Base-by-base conservation (phyloP, 2,329 filamentous ascomycete species). In the Anthostomella pinea region DNA sequence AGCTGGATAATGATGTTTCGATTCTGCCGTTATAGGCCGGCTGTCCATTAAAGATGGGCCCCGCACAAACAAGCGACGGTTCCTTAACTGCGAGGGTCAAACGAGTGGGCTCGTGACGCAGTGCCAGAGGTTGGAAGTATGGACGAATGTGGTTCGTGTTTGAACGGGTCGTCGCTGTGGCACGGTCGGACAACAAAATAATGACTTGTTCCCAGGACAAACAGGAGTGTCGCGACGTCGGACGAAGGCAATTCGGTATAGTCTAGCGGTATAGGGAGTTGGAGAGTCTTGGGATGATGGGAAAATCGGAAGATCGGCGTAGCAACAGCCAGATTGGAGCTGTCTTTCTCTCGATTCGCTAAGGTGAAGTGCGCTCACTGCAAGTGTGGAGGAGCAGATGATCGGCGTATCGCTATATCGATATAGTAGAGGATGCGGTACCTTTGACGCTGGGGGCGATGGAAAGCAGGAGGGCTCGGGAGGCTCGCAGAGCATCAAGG, bases 1-100 rank as follows among this genome's bases (percentile, higher is more conserved):
- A 45, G 63, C 53, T 43, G 62, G 64, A 53, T 71, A 72, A 57
- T 54, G 60, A 67, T 72, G 68, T 53, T 69, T 66, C 41, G 67
- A 58, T 61, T 72, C 69, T 60, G 67, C 65, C 58, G 69, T 63
- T 46, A 66, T 63, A 54, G 69, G 64, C 64, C 65, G 68, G 61
- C 67, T 64, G 64, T 73, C 70, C 70, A 74, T 74, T 64, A 69
- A 72, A 58, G 53, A 59, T 53, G 45, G 51, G 45, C 51, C 50
- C 49, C 43, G 46, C 46, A 50, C 50, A 46, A 51, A 49, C 38
- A 51, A 52, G 49, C 43, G 43, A 44, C 41, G 45, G 42, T 40
- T 35, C 43, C 41, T 50, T 46, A 41, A 35, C 30, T 33, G 33
- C n/a, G 33, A 26, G 31, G 22, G 39, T 47, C 38, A 41, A 50